These are phyloP conservation scores for Saccharata proteae DNA, from an alignment of 2,329 filamentous ascomycete species.

Conservation along the genomic window DNA sequence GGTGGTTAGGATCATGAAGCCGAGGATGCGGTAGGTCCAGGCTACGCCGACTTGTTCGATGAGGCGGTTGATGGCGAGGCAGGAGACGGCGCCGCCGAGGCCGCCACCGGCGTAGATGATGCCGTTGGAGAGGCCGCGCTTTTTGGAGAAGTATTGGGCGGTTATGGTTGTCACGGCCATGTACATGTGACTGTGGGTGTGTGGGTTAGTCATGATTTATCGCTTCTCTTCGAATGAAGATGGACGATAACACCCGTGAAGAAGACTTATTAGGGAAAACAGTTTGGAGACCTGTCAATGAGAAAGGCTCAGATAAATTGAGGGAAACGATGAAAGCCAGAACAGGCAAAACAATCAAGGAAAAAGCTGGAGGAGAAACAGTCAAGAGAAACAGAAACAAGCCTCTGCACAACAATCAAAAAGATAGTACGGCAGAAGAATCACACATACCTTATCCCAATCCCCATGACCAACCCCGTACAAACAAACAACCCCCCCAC, in stretches of 20 bases:
- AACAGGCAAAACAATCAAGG: too few species aligned
- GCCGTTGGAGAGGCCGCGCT: slow-evolving; percentile 44
- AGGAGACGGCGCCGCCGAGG: slow-evolving; percentile 43
- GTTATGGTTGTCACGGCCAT: slow-evolving; percentile 14
- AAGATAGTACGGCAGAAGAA: too few species aligned
- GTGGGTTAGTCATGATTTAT: too few species aligned
- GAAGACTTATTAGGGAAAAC: too few species aligned
- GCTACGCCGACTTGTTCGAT: slow-evolving; percentile 33
- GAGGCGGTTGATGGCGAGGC: slow-evolving; percentile 37
- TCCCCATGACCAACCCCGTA: slow-evolving; percentile 34
- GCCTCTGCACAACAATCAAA: too few species aligned
- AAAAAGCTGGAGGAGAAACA: too few species aligned
- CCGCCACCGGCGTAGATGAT: slow-evolving; percentile 43
- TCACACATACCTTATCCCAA: slow-evolving; percentile 28
- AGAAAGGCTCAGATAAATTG: too few species aligned
- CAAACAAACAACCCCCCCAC: slow-evolving; percentile 38
- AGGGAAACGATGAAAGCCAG: too few species aligned
- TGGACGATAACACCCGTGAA: too few species aligned
- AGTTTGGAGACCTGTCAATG: too few species aligned
- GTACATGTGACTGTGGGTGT: slow-evolving; percentile 3
- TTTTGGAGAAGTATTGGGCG: slow-evolving; percentile 43
- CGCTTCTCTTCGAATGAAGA: too few species aligned
- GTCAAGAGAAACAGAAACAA: too few species aligned
- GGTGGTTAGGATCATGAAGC: slow-evolving; percentile 39
- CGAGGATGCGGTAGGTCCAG: slow-evolving; percentile 43